Evolutionary conservation across 2,329 filamentous ascomycete genomes (phyloP).

Genomic region (Cercospora zeae-maydis): DNA sequence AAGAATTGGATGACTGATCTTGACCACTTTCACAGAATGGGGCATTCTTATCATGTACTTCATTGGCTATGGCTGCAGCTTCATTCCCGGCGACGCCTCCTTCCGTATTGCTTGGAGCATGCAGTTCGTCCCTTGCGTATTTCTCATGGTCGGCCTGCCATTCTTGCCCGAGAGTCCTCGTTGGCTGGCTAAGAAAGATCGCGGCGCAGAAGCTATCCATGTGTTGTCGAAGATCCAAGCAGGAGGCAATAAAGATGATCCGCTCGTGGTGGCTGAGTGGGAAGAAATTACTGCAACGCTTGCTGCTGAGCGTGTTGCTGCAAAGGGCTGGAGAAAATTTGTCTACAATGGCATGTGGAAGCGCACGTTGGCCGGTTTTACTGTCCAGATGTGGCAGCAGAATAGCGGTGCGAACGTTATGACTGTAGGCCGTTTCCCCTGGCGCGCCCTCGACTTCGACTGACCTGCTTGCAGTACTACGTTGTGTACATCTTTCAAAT

Average conservation of each 20-base stretch:
- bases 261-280: conserved; percentile 49
- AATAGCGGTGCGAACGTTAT: conserved; percentile 37
- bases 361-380: conserved; percentile 54
- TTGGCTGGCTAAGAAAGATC: conserved; percentile 48
- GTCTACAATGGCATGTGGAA: conserved; percentile 58
- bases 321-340: conserved; percentile 44
- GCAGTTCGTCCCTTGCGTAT: conserved; percentile 45
- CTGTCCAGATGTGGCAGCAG: conserved; percentile 57
- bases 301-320: conserved; percentile 40
- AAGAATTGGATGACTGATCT: conserved; percentile 10
- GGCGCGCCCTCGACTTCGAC: neutral
- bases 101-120: conserved; percentile 49
- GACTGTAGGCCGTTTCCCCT: conserved; percentile 4
- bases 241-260: conserved; percentile 44
- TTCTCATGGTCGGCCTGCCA: conserved; percentile 45
- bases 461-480: conserved; percentile 51
- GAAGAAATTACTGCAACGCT: conserved; percentile 46
- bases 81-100: conserved; percentile 39
- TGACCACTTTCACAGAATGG: conserved; percentile 33
- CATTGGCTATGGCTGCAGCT: conserved; percentile 40
- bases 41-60: conserved; percentile 50
- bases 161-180: conserved; percentile 49
- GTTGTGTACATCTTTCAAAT: conserved; percentile 60
- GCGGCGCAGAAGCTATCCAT: conserved; percentile 45
- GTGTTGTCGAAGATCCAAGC: conserved; percentile 47